These are phyloP conservation scores for Suillus lakei DNA, from an alignment of 768 basidiomycete species.

Conservation along the genomic window DNA sequence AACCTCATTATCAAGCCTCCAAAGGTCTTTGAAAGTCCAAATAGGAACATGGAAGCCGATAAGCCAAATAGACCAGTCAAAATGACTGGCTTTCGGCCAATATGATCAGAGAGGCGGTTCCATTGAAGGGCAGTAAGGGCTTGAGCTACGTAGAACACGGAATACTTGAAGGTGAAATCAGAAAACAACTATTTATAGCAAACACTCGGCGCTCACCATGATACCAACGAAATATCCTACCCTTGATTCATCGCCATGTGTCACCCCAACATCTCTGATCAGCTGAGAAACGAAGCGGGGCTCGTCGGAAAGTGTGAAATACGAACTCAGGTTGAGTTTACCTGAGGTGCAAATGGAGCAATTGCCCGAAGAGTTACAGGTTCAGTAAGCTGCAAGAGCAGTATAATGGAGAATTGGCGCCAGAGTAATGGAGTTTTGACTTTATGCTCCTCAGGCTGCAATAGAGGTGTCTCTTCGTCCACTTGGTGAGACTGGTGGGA, in stretches of 20 bases:
- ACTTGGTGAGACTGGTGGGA: constrained; percentile 14
- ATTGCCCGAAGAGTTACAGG: constrained; percentile 55
- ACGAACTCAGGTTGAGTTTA: constrained; percentile 28
- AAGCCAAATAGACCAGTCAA: constrained; percentile 53
- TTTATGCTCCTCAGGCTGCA: constrained; percentile 19
- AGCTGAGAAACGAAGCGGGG: constrained; percentile 35
- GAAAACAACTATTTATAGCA: not conserved
- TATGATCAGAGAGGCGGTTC: constrained; percentile 56
- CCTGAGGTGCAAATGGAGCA: constrained; percentile 66
- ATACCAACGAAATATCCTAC: constrained; percentile 55
- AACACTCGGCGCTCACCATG: constrained; percentile 39
- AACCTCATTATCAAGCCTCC: constrained; percentile 55
- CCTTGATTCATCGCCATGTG: constrained; percentile 48
- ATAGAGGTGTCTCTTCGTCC: constrained; percentile 44
- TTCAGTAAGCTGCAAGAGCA: constrained; percentile 55
- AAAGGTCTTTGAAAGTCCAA: constrained; percentile 61
- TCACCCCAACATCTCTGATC: constrained; percentile 39
- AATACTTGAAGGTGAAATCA: constrained; percentile 44
- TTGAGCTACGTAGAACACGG: constrained; percentile 58
- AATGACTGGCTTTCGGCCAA: constrained; percentile 60
- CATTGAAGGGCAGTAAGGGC: constrained; percentile 61
- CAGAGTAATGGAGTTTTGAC: constrained; percentile 49
- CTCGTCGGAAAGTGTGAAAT: not conserved
- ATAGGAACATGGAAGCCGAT: constrained; percentile 52
- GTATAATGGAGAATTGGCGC: constrained; percentile 49